Base-by-base conservation (phyloP, 768 basidiomycete species). In the Lactarius sp. region DNA sequence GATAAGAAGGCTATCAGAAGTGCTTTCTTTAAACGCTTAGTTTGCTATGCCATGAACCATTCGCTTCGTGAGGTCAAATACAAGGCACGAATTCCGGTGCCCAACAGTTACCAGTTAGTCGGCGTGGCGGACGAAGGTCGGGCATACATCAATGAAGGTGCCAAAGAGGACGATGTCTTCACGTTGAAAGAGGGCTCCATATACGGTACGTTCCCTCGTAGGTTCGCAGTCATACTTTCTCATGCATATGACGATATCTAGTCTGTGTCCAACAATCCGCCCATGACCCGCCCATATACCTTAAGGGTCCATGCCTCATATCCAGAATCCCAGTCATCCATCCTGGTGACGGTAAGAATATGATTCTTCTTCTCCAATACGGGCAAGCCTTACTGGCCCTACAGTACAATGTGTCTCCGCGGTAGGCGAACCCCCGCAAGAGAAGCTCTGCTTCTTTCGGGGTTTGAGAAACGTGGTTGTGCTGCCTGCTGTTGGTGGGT, bases 91-190 rank as follows among this genome's bases (percentile, higher is more conserved):
- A 88, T 95, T 31, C 83, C 80, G 3, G 80, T 95, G 6, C 85
- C 85, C 0, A 73, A 84, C 0, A 85, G 85, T 62, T 84, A 83
- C 62, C 77, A 85, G 34, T 78, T 95, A 0, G 88, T 92, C 9
- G 92, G 93, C 0, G 82, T 93, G 6, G 87, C 90, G 2, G 92
- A 95, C 69, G 90, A 94, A 73, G 90, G 90, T 8, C 42, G n/a
- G 20, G 62, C 57, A 4, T 63, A 63, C 10, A 59, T 63, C 3
- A 22, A 59, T 0, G 68, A 63, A 37, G 67, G 65, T 12, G 33
- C 12, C 18, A 37, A 34, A 1, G 37, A 62, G 6, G 49, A 59
- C 1, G 55, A 59, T 0, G 65, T 68, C 2, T 66, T 37, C 36
- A 67, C 66, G 10, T 52, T 68, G 3, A 8, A 7, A 2, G 20